Evolutionary conservation across 2,329 filamentous ascomycete species (phyloP), one percentile per base, ranked within the genome.

Genomic region (Venturia effusa): DNA sequence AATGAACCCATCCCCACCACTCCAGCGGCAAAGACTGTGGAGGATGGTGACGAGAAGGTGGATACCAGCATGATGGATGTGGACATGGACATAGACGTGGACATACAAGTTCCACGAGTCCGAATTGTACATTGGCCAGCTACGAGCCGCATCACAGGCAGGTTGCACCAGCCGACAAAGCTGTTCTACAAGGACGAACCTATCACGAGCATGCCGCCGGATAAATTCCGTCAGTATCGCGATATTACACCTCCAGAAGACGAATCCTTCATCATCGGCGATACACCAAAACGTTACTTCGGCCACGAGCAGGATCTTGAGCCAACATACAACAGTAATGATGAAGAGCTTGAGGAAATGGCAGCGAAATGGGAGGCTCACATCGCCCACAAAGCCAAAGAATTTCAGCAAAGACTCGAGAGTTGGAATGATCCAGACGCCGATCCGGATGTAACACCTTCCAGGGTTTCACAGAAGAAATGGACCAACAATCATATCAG

Each of bases 141-240:
- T 34, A 34, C 51, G 6, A 57, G 51, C 51, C 51, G 19, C 15
- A 57, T 57, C 51, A 57, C 51, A n/a, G 51, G 51, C 27, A 57
- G 19, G 34, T 57, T 57, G 51, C 51, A 57, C 51, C 51, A 57
- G 51, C 51, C 51, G 19, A 57, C 51, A 30, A 57, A 57, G 51
- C 51, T 57, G 4, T 57, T 57, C 51, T 57, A 57, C 30, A 34
- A 32, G 19, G 27, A 57, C 1, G 51, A 57, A 10, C 27, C 51
- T 30, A 57, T 57, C 51, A 34, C 27, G 10, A 37, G 30, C 51
- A 57, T 32, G 27, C 51, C 30, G 27, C 51, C 51, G 27, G 27
- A 32, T 6, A 57, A 57, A 30, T 57, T 57, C 51, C 51, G 51
- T 30, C 51, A 57, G 30, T 57, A 57, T 34, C 51, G 51, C 30